Conservation (phyloP, 257 asterid species). For the Solanum virginianum region DNA sequence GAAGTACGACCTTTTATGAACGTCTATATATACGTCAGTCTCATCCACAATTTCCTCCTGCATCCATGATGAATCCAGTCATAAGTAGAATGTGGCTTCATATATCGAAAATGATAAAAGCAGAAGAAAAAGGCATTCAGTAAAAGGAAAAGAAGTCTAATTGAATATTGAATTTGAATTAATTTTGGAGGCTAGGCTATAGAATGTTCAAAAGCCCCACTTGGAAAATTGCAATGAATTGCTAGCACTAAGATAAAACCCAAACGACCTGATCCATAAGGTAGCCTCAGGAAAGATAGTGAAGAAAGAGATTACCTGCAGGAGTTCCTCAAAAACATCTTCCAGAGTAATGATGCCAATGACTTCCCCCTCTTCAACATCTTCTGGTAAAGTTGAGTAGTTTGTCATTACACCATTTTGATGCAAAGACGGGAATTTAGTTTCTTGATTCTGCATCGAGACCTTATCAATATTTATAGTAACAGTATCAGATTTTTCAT, state of each 20-base stretch:
- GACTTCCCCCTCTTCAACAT: conserved; percentile 78
- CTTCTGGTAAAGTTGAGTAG: conserved; percentile 25
- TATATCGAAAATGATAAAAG: not conserved
- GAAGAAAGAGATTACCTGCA: conserved; percentile 45
- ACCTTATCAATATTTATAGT: conserved; percentile 46
- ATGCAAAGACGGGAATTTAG: conserved; percentile 3
- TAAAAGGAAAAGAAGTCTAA: not conserved
- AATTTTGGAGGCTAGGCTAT: not conserved
- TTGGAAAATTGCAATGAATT: not conserved
- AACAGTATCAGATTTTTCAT: conserved; percentile 22
- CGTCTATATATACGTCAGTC: conserved; percentile 87
- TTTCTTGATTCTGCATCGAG: conserved; percentile 2
- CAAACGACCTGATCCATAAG: not conserved
- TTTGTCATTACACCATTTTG: conserved; percentile 29
- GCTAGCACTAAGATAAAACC: not conserved
- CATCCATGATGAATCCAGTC: conserved; percentile 2
- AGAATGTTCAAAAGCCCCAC: not conserved
- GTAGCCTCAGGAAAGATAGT: not conserved
- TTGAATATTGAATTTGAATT: not conserved
- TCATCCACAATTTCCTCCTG: conserved; percentile 99
- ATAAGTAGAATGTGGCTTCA: not conserved
- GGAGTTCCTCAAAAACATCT: conserved; percentile 97
- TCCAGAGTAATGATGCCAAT: conserved; percentile 95
- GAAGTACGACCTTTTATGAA: conserved; percentile 66
- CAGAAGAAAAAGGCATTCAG: not conserved